phyloP scores from a whole-genome alignment of 495 filamentous ascomycete genomes.

The Letharia lupina region DNA sequence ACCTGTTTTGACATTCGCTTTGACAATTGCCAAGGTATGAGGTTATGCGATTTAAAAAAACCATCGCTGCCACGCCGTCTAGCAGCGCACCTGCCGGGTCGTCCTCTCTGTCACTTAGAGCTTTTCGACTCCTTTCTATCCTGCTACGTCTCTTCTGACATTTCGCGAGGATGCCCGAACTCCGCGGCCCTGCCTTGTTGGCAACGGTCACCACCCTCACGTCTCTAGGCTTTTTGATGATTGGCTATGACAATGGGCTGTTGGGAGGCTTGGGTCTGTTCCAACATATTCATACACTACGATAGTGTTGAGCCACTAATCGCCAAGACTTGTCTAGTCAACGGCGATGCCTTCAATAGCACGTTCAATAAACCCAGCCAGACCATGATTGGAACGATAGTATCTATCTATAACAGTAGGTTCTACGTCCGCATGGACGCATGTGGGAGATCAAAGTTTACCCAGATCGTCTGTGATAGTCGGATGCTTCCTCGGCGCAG shows the following conservation, averaged over 20 bases:
- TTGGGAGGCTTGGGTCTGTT: constrained; percentile 21
- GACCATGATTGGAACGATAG: constrained; percentile 30
- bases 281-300: not conserved
- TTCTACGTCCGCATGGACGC: not conserved
- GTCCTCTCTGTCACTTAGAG: not conserved
- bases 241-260: constrained; percentile 32
- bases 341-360: constrained; percentile 25
- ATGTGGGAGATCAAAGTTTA: not conserved
- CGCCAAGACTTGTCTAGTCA: constrained; percentile 13
- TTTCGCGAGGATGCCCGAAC: not conserved
- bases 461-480: not conserved
- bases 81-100: not conserved
- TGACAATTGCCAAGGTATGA: not conserved
- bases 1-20: no score
- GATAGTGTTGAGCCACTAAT: not conserved
- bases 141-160: no score
- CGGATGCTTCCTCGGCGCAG: constrained; percentile 39
- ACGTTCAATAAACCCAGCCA: constrained; percentile 28
- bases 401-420: constrained; percentile 30
- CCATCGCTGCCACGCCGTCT: not conserved
- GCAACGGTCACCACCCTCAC: constrained; percentile 21
- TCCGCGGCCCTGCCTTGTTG: constrained; percentile 15
- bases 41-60: not conserved
- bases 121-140: not conserved
- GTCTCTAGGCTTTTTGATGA: constrained; percentile 29